Conservation (phyloP, 78 protist species). For the Bigelowiella natans region DNA sequence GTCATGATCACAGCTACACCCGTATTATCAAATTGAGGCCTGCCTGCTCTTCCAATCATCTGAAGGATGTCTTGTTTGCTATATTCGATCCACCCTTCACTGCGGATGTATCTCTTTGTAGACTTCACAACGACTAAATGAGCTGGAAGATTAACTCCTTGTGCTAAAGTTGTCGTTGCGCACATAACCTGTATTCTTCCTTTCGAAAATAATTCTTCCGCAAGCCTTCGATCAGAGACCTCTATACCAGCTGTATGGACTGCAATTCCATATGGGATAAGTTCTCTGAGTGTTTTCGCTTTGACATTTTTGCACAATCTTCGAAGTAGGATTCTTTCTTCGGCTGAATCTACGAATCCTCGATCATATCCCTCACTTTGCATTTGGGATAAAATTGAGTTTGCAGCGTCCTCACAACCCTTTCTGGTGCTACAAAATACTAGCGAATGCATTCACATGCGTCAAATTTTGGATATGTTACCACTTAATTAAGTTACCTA, state of each 20-base stretch:
- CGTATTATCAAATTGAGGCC: conserved; percentile 89
- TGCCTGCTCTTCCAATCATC: conserved; percentile 99
- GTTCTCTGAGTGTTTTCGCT: conserved; percentile 63
- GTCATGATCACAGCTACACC: conserved; percentile 45
- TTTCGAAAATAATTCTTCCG: conserved; percentile 20
- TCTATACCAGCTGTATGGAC: conserved; percentile 96
- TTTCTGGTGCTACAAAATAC: not conserved
- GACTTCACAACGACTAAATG: conserved; percentile 83
- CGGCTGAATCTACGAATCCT: not conserved
- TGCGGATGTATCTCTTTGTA: conserved; percentile 72
- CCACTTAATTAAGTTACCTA: too few relatives aligned
- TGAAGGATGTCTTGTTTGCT: conserved; percentile 74
- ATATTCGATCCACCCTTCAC: conserved; percentile 69
- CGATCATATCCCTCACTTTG: not conserved
- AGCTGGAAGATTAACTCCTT: conserved; percentile 98
- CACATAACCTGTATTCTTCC: conserved; percentile 56
- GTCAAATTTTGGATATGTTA: too few relatives aligned
- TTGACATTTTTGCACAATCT: not conserved
- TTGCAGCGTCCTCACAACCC: not conserved
- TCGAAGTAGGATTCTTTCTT: not conserved
- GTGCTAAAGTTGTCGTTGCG: conserved; percentile 97
- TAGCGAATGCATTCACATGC: too few relatives aligned
- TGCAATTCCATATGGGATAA: conserved; percentile 90
- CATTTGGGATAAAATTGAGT: not conserved
- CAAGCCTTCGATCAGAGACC: conserved; percentile 54